A percentile compares a stretch with the other conserved stretches of the same genome.
Evolutionary conservation across 2,329 filamentous ascomycete genomes (phyloP).

Genomic region (Nemania sp.): DNA sequence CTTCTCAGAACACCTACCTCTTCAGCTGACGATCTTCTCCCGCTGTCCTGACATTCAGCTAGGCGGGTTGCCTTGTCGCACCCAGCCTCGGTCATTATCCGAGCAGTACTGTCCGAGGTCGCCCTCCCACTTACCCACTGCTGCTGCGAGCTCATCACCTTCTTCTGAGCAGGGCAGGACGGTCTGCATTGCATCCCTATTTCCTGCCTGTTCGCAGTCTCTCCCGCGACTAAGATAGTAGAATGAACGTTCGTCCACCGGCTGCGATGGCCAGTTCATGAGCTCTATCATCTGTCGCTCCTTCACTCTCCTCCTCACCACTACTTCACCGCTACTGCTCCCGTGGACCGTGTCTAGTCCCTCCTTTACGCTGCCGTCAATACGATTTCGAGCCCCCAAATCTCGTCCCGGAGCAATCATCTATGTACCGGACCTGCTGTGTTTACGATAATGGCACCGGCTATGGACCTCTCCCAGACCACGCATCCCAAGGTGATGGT

Average conservation of each 20-base stretch:
- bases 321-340: slow-evolving; percentile 20
- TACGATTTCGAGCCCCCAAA: too few relatives aligned
- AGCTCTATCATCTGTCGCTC: slow-evolving; percentile 32
- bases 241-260: slow-evolving; percentile 19
- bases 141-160: slow-evolving; percentile 13
- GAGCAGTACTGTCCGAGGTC: not conserved
- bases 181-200: slow-evolving; percentile 21
- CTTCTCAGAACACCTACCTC: slow-evolving; percentile 33
- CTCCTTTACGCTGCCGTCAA: slow-evolving; percentile 13
- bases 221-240: slow-evolving; percentile 16
- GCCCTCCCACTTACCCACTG: too few relatives aligned
- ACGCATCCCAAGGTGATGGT: slow-evolving; percentile 57
- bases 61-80: slow-evolving; percentile 6
- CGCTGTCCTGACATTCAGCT: slow-evolving; percentile 3
- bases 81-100: slow-evolving; percentile 22
- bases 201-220: slow-evolving; percentile 6
- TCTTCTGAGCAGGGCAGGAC: slow-evolving; percentile 19
- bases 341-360: slow-evolving; percentile 21
- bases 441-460: slow-evolving; percentile 48
- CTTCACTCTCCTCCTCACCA: slow-evolving; percentile 28
- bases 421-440: not conserved
- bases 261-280: slow-evolving; percentile 33
- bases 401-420: not conserved
- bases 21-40: slow-evolving; percentile 37
- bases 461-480: slow-evolving; percentile 51